Base-by-base conservation (phyloP, 495 filamentous ascomycete species). In the Xylaria palmicola region DNA sequence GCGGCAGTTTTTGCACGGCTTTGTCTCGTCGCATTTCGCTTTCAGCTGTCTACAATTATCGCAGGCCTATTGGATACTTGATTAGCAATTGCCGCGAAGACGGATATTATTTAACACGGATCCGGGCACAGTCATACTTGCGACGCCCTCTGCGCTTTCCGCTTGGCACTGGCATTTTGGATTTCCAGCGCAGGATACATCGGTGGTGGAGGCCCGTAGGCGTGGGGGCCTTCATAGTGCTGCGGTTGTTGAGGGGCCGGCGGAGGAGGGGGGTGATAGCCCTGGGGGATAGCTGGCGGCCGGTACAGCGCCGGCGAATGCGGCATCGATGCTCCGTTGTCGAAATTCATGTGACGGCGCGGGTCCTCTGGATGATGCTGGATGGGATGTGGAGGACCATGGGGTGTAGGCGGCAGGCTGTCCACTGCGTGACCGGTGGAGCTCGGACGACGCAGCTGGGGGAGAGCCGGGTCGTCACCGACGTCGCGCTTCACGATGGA, bases 21-120 rank as follows among this genome's bases (percentile, higher is more conserved):
- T 86, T 53, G 77, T 76, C 75, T 90, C 87, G 59, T 88, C 85
- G 68, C 87, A 90, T 72, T 88, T 89, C 27, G 86, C 86, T 69
- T 90, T 90, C n/a, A 87, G 77, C 53, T 80, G 74, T 49, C 87
- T 79, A 73, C 87, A 90, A 66, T 80, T 81, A 62, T 90, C 86
- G 71, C 87, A 90, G 30, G 87, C 87, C 81, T 88, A n/a, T 37
- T 8, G 34, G 29, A 59, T 34, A 56, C 48, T 51, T 30, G 32
- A 68, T 75, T 65, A 77, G 74, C 63, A 15, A 36, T 50, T 52
- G 13, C 34, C 20, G 44, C 9, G 39, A 20, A n/a, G n/a, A n/a
- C n/a, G n/a, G n/a, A n/a, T n/a, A n/a, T n/a, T n/a, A n/a, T n/a
- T n/a, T n/a, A 19, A 45, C n/a, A 44, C 29, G 24, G 32, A 15